These are phyloP conservation scores for Fusarium papillatum DNA, from an alignment of 2,329 filamentous ascomycete species.

Conservation along the genomic window DNA sequence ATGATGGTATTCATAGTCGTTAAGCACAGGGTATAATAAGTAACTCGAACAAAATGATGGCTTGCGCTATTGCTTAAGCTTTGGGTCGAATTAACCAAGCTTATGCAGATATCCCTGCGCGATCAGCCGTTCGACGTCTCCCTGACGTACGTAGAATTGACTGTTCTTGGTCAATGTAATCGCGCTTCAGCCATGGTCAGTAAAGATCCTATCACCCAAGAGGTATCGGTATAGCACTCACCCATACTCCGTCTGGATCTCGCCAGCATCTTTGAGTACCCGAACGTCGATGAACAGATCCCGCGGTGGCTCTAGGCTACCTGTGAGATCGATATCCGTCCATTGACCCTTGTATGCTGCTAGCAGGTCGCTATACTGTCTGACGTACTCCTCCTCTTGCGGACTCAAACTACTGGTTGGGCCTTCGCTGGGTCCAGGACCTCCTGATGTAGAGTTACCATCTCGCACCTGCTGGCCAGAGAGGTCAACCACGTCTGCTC, in stretches of 20 bases:
- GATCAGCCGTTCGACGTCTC: conserved; percentile 95
- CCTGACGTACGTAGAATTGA: conserved; percentile 96
- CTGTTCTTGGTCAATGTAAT: conserved; percentile 98
- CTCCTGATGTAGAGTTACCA: conserved; percentile 46
- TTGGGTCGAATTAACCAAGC: conserved; percentile 71
- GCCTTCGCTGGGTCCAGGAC: conserved; percentile 58
- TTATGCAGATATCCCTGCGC: conserved; percentile 95
- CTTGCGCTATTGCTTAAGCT: background rate
- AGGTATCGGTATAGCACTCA: conserved; percentile 60
- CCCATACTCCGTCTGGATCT: conserved; percentile 99
- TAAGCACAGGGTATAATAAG: conserved; percentile 28
- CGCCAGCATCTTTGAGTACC: conserved; percentile 95
- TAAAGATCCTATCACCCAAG: background rate
- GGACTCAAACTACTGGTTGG: conserved; percentile 86
- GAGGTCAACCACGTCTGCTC: conserved; percentile 84
- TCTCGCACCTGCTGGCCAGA: conserved; percentile 68
- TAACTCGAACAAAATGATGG: conserved; percentile 13
- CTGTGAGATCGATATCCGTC: conserved; percentile 97
- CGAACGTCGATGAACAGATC: conserved; percentile 98
- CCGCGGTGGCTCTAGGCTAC: conserved; percentile 91
- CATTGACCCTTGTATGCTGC: conserved; percentile 98
- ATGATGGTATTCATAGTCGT: conserved; percentile 14
- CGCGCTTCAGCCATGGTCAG: conserved; percentile 68
- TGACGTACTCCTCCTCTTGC: conserved; percentile 96
- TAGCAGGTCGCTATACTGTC: conserved; percentile 90